These are phyloP conservation scores for Saitozyma sp. DNA, from an alignment of 768 basidiomycete species.

Conservation along the genomic window DNA sequence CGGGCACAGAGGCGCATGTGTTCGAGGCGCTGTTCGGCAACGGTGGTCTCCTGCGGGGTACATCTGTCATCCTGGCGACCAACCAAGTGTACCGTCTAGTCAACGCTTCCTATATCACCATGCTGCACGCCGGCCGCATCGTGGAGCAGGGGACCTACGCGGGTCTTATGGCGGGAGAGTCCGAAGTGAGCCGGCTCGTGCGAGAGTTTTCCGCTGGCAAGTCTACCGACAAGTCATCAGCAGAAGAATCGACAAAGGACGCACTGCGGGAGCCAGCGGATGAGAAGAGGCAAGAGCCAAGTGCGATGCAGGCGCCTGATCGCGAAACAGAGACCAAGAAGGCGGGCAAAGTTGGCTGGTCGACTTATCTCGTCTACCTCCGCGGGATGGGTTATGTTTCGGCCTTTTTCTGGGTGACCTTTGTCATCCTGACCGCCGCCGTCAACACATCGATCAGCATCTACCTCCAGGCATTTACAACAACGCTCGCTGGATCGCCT, in stretches of 20 bases:
- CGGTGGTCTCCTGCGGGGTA: constrained; percentile 16
- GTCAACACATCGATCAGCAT: constrained; percentile 11
- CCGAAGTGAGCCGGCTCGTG: not conserved
- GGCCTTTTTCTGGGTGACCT: constrained; percentile 8
- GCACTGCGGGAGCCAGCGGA: constrained; percentile 1
- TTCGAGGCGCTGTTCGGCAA: constrained; percentile 28
- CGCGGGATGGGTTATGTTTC: constrained; percentile 14
- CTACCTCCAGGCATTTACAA: constrained; percentile 27
- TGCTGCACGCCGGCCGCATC: constrained; percentile 15
- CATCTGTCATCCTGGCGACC: constrained; percentile 26
- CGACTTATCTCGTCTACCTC: constrained; percentile 18
- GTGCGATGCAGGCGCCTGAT: too few species aligned
- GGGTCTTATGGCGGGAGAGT: not conserved
- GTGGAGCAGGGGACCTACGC: constrained; percentile 24
- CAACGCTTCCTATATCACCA: constrained; percentile 18
- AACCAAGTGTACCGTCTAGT: constrained; percentile 30
- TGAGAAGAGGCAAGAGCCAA: too few species aligned
- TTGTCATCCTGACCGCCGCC: constrained; percentile 2
- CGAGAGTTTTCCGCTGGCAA: constrained; percentile 6
- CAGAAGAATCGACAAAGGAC: constrained; percentile 2
- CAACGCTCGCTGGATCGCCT: constrained; percentile 5
- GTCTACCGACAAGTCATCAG: not conserved
- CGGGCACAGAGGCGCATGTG: constrained; percentile 27
- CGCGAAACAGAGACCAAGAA: not conserved
- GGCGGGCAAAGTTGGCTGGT: constrained; percentile 18